These are phyloP conservation scores for Cornus controversa DNA, from an alignment of 148 eudicot species.

Conservation along the genomic window DNA sequence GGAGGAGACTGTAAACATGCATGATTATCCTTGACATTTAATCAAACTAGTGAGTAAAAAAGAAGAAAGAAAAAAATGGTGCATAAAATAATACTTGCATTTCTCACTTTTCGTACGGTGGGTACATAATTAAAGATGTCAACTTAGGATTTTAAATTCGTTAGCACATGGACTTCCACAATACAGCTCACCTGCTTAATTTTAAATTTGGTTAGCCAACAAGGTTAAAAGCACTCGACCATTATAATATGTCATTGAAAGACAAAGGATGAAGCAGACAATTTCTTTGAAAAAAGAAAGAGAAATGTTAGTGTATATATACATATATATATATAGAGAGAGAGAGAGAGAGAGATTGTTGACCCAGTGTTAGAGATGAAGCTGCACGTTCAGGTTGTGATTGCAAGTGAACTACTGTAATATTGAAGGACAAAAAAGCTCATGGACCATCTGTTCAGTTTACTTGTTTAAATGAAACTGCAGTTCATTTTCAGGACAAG, in stretches of 20 bases:
- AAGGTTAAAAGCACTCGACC: neutral
- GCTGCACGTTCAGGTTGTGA: too few relatives aligned
- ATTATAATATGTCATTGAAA: neutral
- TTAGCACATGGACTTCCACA: neutral
- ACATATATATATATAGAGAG: neutral
- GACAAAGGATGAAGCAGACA: slow-evolving; percentile 10
- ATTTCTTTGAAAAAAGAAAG: neutral
- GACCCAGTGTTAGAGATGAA: neutral
- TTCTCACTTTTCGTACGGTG: neutral
- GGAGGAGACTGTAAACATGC: neutral
- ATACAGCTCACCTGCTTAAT: neutral
- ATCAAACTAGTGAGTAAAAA: neutral
- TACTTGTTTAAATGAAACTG: neutral
- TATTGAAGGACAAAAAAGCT: neutral
- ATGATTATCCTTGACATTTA: neutral
- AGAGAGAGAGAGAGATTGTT: neutral
- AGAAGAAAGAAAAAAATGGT: neutral
- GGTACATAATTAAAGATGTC: neutral
- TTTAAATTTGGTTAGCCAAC: too few relatives aligned
- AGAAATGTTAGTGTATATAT: neutral
- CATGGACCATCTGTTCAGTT: neutral
- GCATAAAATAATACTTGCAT: neutral
- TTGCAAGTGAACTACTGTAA: too few relatives aligned
- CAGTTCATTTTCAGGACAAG: neutral
- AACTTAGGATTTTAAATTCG: neutral